phyloP scores from a whole-genome alignment of 345 rosid genomes.

The Noccaea bulbosa region DNA sequence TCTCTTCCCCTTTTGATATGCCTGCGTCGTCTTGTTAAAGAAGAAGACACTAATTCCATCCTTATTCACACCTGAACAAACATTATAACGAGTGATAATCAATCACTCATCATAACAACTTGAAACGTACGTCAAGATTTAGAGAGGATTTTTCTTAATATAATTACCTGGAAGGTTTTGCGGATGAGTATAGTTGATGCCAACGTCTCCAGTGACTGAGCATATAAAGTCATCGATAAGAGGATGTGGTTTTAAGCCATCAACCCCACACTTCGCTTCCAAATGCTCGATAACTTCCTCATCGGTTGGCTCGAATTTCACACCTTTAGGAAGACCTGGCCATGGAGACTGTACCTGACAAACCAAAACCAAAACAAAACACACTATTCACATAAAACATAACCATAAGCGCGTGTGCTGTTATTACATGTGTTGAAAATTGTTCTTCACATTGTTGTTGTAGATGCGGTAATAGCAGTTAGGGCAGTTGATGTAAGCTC shows the following conservation, averaged over 20 bases:
- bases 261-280: conserved; percentile 76
- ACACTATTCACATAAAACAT: background rate
- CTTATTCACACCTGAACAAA: conserved; percentile 63
- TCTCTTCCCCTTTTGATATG: conserved; percentile 77
- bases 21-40: conserved; percentile 73
- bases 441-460: conserved; percentile 62
- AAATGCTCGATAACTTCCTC: conserved; percentile 70
- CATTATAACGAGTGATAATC: conserved; percentile 1
- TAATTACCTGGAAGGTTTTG: conserved; percentile 81
- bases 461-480: conserved; percentile 60
- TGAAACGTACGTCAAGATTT: background rate
- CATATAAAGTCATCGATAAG: conserved; percentile 68
- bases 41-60: conserved; percentile 81
- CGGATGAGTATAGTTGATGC: conserved; percentile 88
- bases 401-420: background rate
- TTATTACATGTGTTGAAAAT: background rate
- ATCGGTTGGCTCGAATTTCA: conserved; percentile 91
- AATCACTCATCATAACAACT: background rate
- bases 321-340: conserved; percentile 92
- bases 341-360: conserved; percentile 64
- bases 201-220: conserved; percentile 66
- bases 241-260: conserved; percentile 50
- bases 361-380: background rate
- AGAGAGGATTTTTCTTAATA: background rate
- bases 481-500: conserved; percentile 73